phyloP scores from a whole-genome alignment of 2,329 filamentous ascomycete species.

The Verticillium nonalfalfae region DNA sequence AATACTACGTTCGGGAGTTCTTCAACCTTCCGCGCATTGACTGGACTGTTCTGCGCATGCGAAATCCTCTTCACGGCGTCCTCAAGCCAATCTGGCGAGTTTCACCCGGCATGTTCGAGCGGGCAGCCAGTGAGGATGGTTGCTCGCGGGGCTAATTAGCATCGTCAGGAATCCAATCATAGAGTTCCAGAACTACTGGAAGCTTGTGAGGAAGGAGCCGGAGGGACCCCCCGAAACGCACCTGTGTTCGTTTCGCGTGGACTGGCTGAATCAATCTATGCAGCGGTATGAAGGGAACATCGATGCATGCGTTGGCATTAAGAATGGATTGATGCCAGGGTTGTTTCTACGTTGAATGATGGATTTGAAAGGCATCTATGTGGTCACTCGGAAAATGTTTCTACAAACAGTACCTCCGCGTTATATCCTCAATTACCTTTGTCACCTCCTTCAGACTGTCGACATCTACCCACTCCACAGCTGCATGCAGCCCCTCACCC shows the following conservation, averaged over 20 bases:
- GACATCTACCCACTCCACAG: constrained; percentile 42
- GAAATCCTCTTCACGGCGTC: neutral
- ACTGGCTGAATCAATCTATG: neutral
- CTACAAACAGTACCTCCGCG: no score
- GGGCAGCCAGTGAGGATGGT: neutral
- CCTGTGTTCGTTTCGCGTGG: neutral
- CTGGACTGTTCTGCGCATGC: neutral
- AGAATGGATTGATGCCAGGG: no score
- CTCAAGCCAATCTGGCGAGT: neutral
- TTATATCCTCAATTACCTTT: neutral
- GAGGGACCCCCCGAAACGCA: neutral
- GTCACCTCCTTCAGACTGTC: constrained; percentile 30
- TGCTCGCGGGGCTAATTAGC: neutral
- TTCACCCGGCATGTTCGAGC: neutral
- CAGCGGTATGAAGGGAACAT: neutral
- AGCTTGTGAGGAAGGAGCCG: neutral
- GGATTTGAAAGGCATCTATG: no score
- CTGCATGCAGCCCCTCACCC: constrained; percentile 42
- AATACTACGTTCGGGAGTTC: neutral
- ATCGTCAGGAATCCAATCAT: neutral
- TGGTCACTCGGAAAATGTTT: no score
- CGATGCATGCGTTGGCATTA: no score
- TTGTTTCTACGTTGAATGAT: no score
- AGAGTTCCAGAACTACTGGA: neutral
- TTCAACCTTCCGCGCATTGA: neutral